Evolutionary conservation across 495 filamentous ascomycete species (phyloP), one percentile per base, ranked within the genome.

Genomic region (Astrocystis sublimbata): DNA sequence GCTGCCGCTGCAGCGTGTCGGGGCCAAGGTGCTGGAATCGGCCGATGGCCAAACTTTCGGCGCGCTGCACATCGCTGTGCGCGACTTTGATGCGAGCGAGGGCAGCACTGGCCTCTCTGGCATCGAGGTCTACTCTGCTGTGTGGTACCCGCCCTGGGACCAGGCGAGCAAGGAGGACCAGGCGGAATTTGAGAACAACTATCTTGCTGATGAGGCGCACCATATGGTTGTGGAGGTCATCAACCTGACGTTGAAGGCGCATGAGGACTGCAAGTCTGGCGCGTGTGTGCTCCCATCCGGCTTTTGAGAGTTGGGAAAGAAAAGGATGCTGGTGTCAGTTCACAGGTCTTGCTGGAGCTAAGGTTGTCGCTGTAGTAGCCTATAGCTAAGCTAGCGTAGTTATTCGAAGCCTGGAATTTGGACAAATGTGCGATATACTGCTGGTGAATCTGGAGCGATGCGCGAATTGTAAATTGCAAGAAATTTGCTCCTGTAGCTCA

Each of bases 171-270:
- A 42, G 15, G 53, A 26, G 23, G 61, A 64, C 45, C 63, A 56
- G 10, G 60, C 58, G 10, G 70, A 62, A 26, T 65, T 60, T 17
- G 21, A 28, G n/a, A 56, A 68, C 8, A 62, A 66, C 3, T 62
- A 68, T 12, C 38, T 70, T 1, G 64, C 65, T 0, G 47, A 65
- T n/a, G 68, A 70, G 62, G 50, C 65, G 45, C 62, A 65, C 15
- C 70, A 72, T 40, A 70, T 70, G 68, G 55, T 72, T 5, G 67
- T 66, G 13, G 68, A 70, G 57, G 66, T 72, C 30, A 63, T 72
- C 26, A 72, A 72, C 42, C 47, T 70, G 52, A 68, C 68, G 0
- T 54, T 68, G 23, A 61, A 71, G 42, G 65, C 68, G 12, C 61
- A 68, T 52, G 61, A 63, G 28, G 70, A 72, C 47, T 60, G 58